Conservation (phyloP, 768 basidiomycete species). For the Lentinus brumalis region DNA sequence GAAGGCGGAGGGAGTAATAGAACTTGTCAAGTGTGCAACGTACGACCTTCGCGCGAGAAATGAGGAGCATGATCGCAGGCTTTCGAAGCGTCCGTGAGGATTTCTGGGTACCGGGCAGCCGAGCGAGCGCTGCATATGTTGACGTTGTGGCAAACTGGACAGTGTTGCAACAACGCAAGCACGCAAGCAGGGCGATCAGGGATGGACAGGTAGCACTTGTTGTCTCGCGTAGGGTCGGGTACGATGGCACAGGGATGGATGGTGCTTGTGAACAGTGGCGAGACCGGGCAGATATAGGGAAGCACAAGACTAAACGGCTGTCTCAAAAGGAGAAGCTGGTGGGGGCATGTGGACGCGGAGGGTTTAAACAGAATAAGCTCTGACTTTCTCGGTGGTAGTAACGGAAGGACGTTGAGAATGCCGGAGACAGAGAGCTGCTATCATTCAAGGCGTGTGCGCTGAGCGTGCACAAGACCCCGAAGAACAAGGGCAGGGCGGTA, state of each 20-base stretch:
- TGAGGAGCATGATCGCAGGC: conserved; percentile 14
- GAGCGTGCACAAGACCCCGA: background rate
- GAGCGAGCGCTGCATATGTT: background rate
- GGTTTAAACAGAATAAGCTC: conserved; percentile 11
- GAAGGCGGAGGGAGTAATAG: conserved; percentile 19
- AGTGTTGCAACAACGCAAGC: background rate
- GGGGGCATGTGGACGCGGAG: conserved; percentile 4
- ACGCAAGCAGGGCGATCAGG: background rate
- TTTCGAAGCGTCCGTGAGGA: conserved; percentile 5
- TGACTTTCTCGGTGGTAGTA: conserved; percentile 14
- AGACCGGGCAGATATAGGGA: background rate
- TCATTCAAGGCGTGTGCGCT: background rate
- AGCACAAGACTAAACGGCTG: conserved; percentile 11
- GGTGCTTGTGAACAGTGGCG: background rate
- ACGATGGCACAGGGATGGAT: background rate
- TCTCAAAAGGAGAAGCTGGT: background rate
- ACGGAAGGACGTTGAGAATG: background rate
- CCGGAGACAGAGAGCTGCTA: background rate
- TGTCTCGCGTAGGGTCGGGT: background rate
- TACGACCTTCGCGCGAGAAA: conserved; percentile 20
- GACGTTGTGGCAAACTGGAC: background rate
- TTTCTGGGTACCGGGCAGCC: conserved; percentile 9
- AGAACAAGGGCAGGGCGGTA: conserved; percentile 6
- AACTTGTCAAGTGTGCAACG: conserved; percentile 15
- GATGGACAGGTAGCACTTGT: background rate